Base-by-base conservation (phyloP, 306 rosid species). In the Sesbania bispinosa region DNA sequence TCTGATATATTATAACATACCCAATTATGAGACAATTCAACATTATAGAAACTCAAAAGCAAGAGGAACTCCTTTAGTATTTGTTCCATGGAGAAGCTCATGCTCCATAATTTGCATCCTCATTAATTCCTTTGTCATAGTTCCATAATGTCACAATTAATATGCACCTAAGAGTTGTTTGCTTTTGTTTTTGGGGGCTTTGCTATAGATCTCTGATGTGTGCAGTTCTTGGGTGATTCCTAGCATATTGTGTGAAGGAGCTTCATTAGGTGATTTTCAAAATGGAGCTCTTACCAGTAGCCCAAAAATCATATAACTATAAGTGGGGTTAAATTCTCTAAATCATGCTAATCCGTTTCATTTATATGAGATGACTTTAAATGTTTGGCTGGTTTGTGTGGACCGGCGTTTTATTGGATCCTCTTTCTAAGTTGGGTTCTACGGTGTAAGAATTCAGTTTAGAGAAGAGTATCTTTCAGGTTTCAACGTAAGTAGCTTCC, bases 161-260 rank as follows among this genome's bases (percentile, higher is more conserved):
- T 78, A 74, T 86, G 81, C 82, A 64, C 85, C 73, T 79, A 80
- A 78, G 87, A 86, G 83, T 88, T 79, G 74, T 82, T 79, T 82
- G 85, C 84, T 84, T 88, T 87, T 80, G 84, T 86, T 79, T 82
- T 84, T 58, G 90, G 88, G 95, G 91, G 89, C 85, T 86, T 81
- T 74, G 83, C 89, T 77, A 74, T 83, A 75, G 85, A 77, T 66
- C 69, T 52, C 75, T 80, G 75, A 77, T 74, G 59, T 76, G 46
- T 77, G 79, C 61, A 67, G 78, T 74, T 77, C 79, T 74, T 64
- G 82, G 82, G 43, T 64, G 76, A 47, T 74, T 79, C 83, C 86
- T 82, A 47, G 80, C 82, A 76, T 73, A 35, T 70, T 51, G 60
- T 67, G 63, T 74, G 69, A 76, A 82, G 84, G 80, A 79, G 80